These are phyloP conservation scores for Astragalus membranaceus DNA, from an alignment of 306 rosid genomes.

Conservation along the genomic window DNA sequence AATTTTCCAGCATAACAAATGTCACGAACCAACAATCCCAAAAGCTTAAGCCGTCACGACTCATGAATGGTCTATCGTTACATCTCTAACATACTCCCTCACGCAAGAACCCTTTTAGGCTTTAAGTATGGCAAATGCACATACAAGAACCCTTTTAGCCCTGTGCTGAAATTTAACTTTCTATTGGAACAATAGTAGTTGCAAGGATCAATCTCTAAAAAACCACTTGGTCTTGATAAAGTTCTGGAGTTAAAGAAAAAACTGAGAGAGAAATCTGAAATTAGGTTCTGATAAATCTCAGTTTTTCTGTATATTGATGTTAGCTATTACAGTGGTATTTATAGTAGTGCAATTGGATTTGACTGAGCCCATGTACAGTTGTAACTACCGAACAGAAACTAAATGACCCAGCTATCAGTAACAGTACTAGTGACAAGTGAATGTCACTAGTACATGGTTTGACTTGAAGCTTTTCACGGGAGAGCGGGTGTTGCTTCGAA, in stretches of 20 bases:
- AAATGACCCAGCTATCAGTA: not conserved
- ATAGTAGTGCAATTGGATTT: not conserved
- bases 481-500: no score
- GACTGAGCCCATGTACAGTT: no score
- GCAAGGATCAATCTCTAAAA: not conserved
- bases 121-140: not conserved
- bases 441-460: no score
- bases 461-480: no score
- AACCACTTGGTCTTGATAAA: not conserved
- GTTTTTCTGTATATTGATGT: not conserved
- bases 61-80: not conserved
- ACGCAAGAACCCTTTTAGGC: not conserved
- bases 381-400: not conserved
- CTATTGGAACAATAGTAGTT: not conserved
- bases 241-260: not conserved
- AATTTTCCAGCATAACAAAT: conserved; percentile 1
- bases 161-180: not conserved
- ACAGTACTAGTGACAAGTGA: no score
- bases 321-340: not conserved
- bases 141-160: not conserved
- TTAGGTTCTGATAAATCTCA: not conserved
- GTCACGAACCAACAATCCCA: not conserved
- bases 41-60: not conserved
- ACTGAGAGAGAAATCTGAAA: not conserved
- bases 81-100: not conserved